phyloP scores from a whole-genome alignment of 2,329 filamentous ascomycete genomes.

The Curvularia sp. region DNA sequence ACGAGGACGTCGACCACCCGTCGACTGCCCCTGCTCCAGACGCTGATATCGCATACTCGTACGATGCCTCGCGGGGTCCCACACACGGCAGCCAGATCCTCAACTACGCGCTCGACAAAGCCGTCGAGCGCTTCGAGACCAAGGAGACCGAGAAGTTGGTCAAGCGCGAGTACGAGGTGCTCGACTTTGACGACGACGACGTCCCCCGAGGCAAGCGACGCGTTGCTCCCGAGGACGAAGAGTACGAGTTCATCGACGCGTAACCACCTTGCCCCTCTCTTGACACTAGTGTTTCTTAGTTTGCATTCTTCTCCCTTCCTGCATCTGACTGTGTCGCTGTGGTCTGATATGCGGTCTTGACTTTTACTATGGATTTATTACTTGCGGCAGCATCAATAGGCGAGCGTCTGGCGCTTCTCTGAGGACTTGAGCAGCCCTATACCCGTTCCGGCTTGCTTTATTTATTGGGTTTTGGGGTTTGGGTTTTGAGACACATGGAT shows the following conservation, averaged over 20 bases:
- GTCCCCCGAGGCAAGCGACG: conserved; percentile 40
- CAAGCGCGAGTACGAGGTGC: conserved; percentile 66
- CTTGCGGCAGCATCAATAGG: conserved; percentile 51
- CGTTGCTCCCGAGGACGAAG: conserved; percentile 48
- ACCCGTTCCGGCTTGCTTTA: conserved; percentile 40
- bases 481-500: conserved; percentile 5
- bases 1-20: conserved; percentile 54
- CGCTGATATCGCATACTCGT: conserved; percentile 61
- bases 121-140: conserved; percentile 66
- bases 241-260: conserved; percentile 52
- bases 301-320: conserved; percentile 23
- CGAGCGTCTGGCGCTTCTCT: conserved; percentile 52
- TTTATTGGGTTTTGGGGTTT: conserved; percentile 11
- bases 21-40: conserved; percentile 57
- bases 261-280: conserved; percentile 20
- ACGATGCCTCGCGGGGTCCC: conserved; percentile 59
- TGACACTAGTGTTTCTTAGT: conserved; percentile 13
- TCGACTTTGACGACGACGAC: conserved; percentile 50
- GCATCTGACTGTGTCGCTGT: conserved; percentile 36
- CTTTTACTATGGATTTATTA: conserved; percentile 35
- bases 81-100: conserved; percentile 64
- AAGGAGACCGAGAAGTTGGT: conserved; percentile 67
- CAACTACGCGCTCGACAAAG: conserved; percentile 62
- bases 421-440: conserved; percentile 53
- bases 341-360: conserved; percentile 25